Conservation (phyloP, 768 basidiomycete genomes). For the Hericium rajendrae region DNA sequence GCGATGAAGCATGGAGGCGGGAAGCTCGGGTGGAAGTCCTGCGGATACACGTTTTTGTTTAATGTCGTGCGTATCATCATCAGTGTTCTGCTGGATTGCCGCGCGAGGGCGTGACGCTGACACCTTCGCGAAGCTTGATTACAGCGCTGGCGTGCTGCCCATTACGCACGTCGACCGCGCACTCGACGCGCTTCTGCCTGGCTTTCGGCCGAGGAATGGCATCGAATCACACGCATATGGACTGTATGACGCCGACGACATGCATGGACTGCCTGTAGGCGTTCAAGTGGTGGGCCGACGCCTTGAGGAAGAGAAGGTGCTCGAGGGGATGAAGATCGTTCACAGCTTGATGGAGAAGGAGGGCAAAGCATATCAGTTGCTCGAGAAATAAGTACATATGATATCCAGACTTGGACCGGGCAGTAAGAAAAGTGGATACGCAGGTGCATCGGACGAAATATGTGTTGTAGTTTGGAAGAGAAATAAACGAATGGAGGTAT, state of each 20-base stretch:
- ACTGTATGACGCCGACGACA: constrained; percentile 48
- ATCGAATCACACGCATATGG: constrained; percentile 38
- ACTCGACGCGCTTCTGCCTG: constrained; percentile 28
- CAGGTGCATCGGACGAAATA: too few species aligned
- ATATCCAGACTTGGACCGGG: not conserved
- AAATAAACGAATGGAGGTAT: not conserved
- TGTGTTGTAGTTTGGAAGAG: too few species aligned
- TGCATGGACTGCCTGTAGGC: constrained; percentile 61
- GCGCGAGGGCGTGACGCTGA: not conserved
- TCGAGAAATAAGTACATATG: not conserved
- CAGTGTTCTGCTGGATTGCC: not conserved
- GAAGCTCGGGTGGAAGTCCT: constrained; percentile 41
- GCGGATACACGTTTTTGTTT: constrained; percentile 58
- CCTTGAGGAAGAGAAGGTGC: constrained; percentile 64
- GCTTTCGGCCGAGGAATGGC: constrained; percentile 30
- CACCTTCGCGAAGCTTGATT: constrained; percentile 32
- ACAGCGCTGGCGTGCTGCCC: constrained; percentile 50
- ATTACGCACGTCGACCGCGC: constrained; percentile 41
- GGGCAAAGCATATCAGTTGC: constrained; percentile 1
- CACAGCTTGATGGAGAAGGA: constrained; percentile 17
- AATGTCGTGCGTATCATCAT: constrained; percentile 38
- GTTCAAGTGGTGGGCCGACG: constrained; percentile 55
- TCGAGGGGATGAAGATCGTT: constrained; percentile 60
- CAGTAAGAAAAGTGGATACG: not conserved
- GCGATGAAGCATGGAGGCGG: constrained; percentile 46